A percentile compares a stretch with the other conserved stretches of the same genome.
These are phyloP conservation scores for Fusarium hainanense DNA, from an alignment of 2,329 filamentous ascomycete species.

Conservation along the genomic window DNA sequence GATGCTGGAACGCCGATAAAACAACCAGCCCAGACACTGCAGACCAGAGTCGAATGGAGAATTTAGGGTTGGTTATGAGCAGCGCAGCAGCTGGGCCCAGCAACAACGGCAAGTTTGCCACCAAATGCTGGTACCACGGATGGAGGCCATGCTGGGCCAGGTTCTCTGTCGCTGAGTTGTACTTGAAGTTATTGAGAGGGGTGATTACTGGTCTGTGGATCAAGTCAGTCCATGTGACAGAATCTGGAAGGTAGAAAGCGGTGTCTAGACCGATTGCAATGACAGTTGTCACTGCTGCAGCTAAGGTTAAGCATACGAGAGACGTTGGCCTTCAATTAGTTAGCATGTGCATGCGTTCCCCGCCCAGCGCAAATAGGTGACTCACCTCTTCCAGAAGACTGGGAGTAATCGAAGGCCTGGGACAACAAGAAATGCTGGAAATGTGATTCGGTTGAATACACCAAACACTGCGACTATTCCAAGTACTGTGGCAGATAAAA, in stretches of 20 bases:
- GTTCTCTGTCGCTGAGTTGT: constrained; percentile 77
- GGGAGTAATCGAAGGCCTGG: constrained; percentile 86
- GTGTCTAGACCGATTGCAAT: constrained; percentile 87
- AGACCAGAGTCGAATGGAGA: constrained; percentile 74
- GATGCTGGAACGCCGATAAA: constrained; percentile 80
- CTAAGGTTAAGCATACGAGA: constrained; percentile 71
- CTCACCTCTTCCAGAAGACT: constrained; percentile 84
- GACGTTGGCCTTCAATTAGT: constrained; percentile 62
- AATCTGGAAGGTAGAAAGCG: constrained; percentile 76
- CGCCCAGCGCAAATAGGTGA: constrained; percentile 36
- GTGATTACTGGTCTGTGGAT: constrained; percentile 75
- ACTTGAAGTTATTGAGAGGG: constrained; percentile 80
- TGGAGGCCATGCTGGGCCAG: constrained; percentile 81
- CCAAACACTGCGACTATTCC: constrained; percentile 86
- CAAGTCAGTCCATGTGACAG: constrained; percentile 73
- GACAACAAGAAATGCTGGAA: constrained; percentile 90
- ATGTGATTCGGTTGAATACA: constrained; percentile 96
- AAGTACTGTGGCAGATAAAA: constrained; percentile 80
- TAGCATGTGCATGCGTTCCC: constrained; percentile 31
- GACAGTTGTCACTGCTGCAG: constrained; percentile 73
- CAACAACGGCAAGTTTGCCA: constrained; percentile 76
- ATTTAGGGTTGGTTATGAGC: constrained; percentile 66
- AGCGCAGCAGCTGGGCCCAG: constrained; percentile 76
- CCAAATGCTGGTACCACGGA: constrained; percentile 80
- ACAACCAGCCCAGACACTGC: constrained; percentile 77